Percentiles rank a stretch among this genome's conserved stretches.
Evolutionary conservation across 116 monocot genomes (phyloP).

Genomic region (Cymodocea nodosa): DNA sequence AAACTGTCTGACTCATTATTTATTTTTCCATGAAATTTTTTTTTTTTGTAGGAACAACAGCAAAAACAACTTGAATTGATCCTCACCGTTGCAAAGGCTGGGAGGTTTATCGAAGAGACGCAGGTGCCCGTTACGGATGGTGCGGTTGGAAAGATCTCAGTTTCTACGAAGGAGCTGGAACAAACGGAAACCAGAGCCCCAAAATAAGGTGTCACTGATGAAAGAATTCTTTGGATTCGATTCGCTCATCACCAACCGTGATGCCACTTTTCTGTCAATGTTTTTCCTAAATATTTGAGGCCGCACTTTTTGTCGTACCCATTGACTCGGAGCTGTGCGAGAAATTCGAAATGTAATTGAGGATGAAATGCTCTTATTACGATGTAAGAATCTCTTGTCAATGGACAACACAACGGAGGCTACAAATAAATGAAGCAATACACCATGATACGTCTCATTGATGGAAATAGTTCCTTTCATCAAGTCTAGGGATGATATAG

Average conservation of each 20-base stretch:
- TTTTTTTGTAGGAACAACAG: constrained; percentile 61
- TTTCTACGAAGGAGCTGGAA: constrained; percentile 8
- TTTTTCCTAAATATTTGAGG: background rate
- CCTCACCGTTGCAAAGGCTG: constrained; percentile 65
- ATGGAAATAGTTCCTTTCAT: too few relatives aligned
- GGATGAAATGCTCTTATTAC: too few relatives aligned
- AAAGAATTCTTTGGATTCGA: background rate
- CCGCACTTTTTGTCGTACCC: background rate
- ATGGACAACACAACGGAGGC: too few relatives aligned
- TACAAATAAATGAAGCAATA: too few relatives aligned
- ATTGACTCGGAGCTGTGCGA: background rate
- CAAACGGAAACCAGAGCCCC: constrained; percentile 12
- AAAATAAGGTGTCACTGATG: background rate
- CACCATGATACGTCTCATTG: too few relatives aligned
- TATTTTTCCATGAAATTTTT: constrained; percentile 1
- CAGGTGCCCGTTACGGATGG: background rate
- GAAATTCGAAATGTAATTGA: too few relatives aligned
- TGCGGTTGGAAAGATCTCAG: background rate
- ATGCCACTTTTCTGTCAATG: background rate
- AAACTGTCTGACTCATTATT: background rate
- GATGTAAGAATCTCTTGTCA: too few relatives aligned
- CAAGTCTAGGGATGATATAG: too few relatives aligned
- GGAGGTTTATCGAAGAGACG: constrained; percentile 33
- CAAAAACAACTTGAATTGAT: constrained; percentile 90
- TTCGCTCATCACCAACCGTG: background rate